Base-by-base conservation (phyloP, 768 basidiomycete species). In the Collybia sordida region DNA sequence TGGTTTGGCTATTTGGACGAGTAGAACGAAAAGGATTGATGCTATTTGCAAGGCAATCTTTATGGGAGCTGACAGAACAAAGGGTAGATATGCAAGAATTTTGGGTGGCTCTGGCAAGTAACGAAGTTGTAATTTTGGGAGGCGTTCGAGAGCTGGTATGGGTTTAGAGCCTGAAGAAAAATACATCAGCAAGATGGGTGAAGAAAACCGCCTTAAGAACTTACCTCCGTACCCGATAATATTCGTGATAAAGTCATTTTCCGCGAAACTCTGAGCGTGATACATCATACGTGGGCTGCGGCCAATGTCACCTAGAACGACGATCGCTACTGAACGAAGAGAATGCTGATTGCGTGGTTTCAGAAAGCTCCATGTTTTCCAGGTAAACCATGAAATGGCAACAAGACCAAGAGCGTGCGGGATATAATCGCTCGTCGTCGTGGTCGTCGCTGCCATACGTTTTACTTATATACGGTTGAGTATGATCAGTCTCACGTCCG, bases 231-330 rank as follows among this genome's bases (percentile, higher is more conserved):
- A 97, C 14, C 93, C 96, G 48, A 98, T 80, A 15, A 99, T 62
- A 58, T 83, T 81, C 1, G 92, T 93, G 51, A 79, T 70, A 65
- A 91, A 97, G 4, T 78, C 82, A 46, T 84, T 78, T 49, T 85
- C 80, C 34, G 91, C 88, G 63, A 99, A 90, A 62, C 90, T 94
- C 64, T 96, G 84, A 0, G 96, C 88, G 59, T 99, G 97, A 65
- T 98, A 98, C 92, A 98, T 96, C 92, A 98, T 98, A 47, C 97
- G 78, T 9, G 97, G 97, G 64, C 90, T 93, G 50, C 97, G 80
- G 1, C 96, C 97, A 42, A 99, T 84, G 71, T 99, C 97, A 8
- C 97, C 97, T 8, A 99, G 77, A 12, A 99, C 97, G 42, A 98
- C 71, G 47, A 98, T 83, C 3, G 85, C 90, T n/a, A 91, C 89